These are phyloP conservation scores for Periconia macrospinosa DNA, from an alignment of 2,329 filamentous ascomycete genomes.

Conservation along the genomic window DNA sequence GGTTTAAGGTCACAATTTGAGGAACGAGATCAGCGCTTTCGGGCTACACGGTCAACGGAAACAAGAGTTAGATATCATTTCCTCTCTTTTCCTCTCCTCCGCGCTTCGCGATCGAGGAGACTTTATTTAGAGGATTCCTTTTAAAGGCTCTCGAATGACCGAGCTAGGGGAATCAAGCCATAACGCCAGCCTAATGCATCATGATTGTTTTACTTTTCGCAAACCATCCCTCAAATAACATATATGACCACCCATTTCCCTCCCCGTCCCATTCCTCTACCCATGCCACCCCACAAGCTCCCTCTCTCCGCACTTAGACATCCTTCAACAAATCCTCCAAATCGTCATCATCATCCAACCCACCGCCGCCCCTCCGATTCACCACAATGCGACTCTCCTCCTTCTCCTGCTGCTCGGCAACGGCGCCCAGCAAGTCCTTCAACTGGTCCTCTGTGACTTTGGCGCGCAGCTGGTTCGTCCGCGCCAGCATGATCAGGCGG, in stretches of 20 bases:
- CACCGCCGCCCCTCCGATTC: constrained; percentile 79
- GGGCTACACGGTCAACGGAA: neutral
- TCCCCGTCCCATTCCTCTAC: neutral
- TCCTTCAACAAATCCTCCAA: constrained; percentile 55
- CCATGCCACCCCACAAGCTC: neutral
- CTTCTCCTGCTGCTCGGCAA: constrained; percentile 71
- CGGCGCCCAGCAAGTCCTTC: constrained; percentile 84
- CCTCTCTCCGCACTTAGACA: constrained; percentile 20
- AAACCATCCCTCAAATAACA: too few relatives aligned
- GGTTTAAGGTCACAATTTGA: neutral
- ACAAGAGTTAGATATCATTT: too few relatives aligned
- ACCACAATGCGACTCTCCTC: constrained; percentile 78
- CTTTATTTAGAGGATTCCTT: too few relatives aligned
- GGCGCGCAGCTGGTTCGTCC: constrained; percentile 78
- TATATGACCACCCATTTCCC: constrained; percentile 2
- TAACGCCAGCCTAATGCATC: too few relatives aligned
- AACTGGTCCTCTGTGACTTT: constrained; percentile 93
- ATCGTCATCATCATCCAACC: constrained; percentile 77
- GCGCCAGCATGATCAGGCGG: constrained; percentile 86
- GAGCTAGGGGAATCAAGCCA: too few relatives aligned
- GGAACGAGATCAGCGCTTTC: neutral
- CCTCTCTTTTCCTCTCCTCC: too few relatives aligned
- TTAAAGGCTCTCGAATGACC: too few relatives aligned
- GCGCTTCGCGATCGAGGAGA: too few relatives aligned
- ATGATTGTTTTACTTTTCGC: too few relatives aligned